Percentiles rank a stretch among this genome's conserved stretches.
phyloP scores from a whole-genome alignment of 2,329 filamentous ascomycete species.

The Ceratocystis ficicola region DNA sequence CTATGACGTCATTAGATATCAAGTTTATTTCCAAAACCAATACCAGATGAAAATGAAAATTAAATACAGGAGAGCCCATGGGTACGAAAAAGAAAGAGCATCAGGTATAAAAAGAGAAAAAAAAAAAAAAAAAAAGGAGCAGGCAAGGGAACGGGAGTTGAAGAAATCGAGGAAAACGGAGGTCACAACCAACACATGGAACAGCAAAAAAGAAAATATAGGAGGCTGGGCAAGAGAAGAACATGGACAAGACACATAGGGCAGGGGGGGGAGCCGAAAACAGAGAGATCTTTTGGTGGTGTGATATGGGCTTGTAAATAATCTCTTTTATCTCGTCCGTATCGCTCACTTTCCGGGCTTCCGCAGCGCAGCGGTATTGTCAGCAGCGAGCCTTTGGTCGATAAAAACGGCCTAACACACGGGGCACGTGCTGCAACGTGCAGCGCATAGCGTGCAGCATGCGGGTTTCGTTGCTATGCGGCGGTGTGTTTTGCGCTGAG shows the following conservation, averaged over 20 bases:
- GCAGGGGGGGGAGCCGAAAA: neutral
- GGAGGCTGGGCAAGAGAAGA: neutral
- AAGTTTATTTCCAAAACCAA: constrained; percentile 1
- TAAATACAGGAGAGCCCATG: neutral
- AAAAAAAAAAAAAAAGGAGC: neutral
- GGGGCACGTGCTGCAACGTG: neutral
- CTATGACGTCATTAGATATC: neutral
- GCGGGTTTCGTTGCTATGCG: neutral
- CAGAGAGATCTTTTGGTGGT: neutral
- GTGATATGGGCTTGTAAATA: neutral
- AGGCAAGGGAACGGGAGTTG: neutral
- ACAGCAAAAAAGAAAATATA: constrained; percentile 4
- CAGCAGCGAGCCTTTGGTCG: neutral
- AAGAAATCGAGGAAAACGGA: neutral
- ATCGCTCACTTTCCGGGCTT: neutral
- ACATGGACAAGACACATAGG: neutral
- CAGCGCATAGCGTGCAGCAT: neutral
- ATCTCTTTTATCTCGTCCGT: neutral
- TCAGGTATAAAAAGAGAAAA: neutral
- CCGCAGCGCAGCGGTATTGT: neutral
- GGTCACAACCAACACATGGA: neutral
- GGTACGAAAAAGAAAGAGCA: neutral
- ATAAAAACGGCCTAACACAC: neutral
- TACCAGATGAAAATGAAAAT: neutral
- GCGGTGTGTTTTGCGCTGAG: neutral